Conservation (phyloP, 2,329 filamentous ascomycete genomes). For the Colletotrichum filicis region DNA sequence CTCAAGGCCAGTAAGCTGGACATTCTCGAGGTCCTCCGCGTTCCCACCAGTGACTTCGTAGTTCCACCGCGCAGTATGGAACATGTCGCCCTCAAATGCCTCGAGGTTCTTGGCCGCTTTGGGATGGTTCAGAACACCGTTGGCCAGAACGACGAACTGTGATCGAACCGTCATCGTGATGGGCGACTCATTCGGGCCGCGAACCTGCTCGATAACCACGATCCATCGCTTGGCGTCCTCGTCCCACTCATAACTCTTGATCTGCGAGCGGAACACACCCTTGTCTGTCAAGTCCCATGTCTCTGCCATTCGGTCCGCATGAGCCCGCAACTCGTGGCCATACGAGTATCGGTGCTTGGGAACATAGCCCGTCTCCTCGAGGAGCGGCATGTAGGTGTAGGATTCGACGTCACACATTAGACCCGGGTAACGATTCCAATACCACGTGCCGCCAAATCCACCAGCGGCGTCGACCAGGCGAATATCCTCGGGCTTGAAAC, state of each 20-base stretch:
- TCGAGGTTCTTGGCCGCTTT: slow-evolving; percentile 55
- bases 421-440: slow-evolving; percentile 62
- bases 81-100: slow-evolving; percentile 52
- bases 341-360: slow-evolving; percentile 61
- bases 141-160: slow-evolving; percentile 52
- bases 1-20: slow-evolving; percentile 55
- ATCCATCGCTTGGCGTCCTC: slow-evolving; percentile 44
- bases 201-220: slow-evolving; percentile 38
- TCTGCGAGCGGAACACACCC: slow-evolving; percentile 54
- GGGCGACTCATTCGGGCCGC: slow-evolving; percentile 40
- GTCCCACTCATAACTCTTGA: slow-evolving; percentile 58
- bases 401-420: slow-evolving; percentile 68
- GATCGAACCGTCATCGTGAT: slow-evolving; percentile 47
- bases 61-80: slow-evolving; percentile 61
- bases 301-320: slow-evolving; percentile 54
- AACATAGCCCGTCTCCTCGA: slow-evolving; percentile 70
- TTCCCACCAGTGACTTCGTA: slow-evolving; percentile 55
- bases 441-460: slow-evolving; percentile 63
- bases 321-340: slow-evolving; percentile 54
- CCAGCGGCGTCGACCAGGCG: slow-evolving; percentile 54
- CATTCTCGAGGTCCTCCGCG: slow-evolving; percentile 48
- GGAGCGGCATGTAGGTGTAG: slow-evolving; percentile 68
- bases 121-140: slow-evolving; percentile 52
- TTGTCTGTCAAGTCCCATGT: slow-evolving; percentile 51
- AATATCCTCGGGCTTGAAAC: slow-evolving; percentile 47